phyloP scores from a whole-genome alignment of 164 flowering plant species.

The Nelumbo lutea region DNA sequence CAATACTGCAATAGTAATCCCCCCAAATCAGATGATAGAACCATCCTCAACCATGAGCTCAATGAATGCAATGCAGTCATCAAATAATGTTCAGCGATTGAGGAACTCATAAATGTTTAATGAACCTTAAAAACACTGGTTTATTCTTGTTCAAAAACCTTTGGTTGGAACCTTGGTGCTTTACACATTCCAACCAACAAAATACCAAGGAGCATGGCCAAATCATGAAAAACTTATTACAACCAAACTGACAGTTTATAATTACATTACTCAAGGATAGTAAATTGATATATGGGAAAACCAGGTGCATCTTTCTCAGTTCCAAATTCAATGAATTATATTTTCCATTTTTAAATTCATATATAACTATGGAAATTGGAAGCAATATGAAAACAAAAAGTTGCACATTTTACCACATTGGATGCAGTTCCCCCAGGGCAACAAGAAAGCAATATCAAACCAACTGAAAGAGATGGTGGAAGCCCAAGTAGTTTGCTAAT shows the following conservation, averaged over 20 bases:
- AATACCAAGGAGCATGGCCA: background rate
- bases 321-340: no score
- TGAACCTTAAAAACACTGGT: background rate
- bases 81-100: no score
- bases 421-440: slow-evolving; percentile 94
- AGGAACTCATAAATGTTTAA: no score
- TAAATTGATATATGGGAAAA: background rate
- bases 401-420: slow-evolving; percentile 62
- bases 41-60: no score
- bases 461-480: slow-evolving; percentile 69
- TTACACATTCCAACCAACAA: background rate
- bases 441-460: slow-evolving; percentile 70
- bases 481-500: slow-evolving; percentile 67
- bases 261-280: background rate
- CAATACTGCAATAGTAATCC: no score
- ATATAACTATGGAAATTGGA: background rate
- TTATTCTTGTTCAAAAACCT: background rate
- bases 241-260: no score
- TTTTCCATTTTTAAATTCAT: background rate
- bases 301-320: background rate
- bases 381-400: background rate
- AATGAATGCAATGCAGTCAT: no score
- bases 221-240: no score
- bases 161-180: background rate
- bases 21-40: no score